Percentiles rank a stretch among this genome's conserved stretches.
Conservation (phyloP, 345 rosid species). For the Combretum micranthum region DNA sequence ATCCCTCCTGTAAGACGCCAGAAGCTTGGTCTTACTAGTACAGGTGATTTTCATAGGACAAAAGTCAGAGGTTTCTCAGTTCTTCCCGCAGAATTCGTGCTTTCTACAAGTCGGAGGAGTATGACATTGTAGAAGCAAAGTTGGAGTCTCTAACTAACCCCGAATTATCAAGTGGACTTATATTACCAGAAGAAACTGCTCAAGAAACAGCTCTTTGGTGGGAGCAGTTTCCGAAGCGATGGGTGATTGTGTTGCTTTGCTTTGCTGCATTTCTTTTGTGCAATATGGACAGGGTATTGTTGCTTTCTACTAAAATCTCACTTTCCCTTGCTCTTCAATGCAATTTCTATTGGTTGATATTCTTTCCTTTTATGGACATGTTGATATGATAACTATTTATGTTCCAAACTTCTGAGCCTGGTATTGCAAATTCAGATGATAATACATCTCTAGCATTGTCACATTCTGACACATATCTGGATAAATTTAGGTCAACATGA, state of each 20-base stretch:
- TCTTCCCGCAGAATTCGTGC: slow-evolving; percentile 31
- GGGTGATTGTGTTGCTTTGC: slow-evolving; percentile 83
- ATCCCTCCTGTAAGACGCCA: too few relatives aligned
- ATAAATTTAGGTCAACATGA: slow-evolving; percentile 80
- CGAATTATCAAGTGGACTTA: slow-evolving; percentile 49
- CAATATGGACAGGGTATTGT: slow-evolving; percentile 96
- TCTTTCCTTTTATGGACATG: too few relatives aligned
- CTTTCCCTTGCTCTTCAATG: background rate
- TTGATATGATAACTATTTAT: too few relatives aligned
- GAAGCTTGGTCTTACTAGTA: background rate
- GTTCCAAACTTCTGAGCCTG: too few relatives aligned
- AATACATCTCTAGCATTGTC: background rate
- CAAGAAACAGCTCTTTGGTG: slow-evolving; percentile 64
- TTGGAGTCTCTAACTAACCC: slow-evolving; percentile 40
- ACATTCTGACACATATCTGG: slow-evolving; percentile 10
- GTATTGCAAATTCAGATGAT: background rate
- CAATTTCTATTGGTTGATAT: background rate
- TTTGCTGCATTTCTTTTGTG: slow-evolving; percentile 75
- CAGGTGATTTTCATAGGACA: slow-evolving; percentile 18
- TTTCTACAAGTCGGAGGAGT: slow-evolving; percentile 80
- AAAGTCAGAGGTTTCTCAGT: slow-evolving; percentile 21
- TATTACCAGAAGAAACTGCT: slow-evolving; percentile 35
- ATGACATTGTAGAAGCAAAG: slow-evolving; percentile 48
- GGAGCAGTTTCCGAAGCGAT: slow-evolving; percentile 78
- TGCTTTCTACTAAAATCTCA: slow-evolving; percentile 1